These are phyloP conservation scores for Saccharomyces eubayanus DNA, from an alignment of 805 yeast genomes.

Conservation along the genomic window DNA sequence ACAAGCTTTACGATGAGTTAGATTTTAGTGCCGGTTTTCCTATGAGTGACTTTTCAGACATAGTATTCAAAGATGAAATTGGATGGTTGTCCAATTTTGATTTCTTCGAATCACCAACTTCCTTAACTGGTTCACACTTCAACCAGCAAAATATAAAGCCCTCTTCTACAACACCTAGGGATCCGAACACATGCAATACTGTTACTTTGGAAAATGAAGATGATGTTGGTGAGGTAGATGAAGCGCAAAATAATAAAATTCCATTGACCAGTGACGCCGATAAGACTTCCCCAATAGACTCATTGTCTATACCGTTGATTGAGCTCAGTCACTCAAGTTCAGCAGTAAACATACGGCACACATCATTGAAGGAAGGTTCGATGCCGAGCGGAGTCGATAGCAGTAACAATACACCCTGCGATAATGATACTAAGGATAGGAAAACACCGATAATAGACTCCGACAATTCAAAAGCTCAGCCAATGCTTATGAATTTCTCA, in stretches of 20 bases:
- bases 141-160: constrained; percentile 4
- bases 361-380: not conserved
- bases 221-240: constrained; percentile 6
- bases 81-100: constrained; percentile 23
- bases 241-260: not conserved
- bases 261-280: constrained; percentile 21
- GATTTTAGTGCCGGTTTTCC: constrained; percentile 8
- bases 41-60: constrained; percentile 14
- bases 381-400: not conserved
- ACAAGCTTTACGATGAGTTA: not conserved
- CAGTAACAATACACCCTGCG: not conserved
- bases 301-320: constrained; percentile 30
- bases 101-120: constrained; percentile 12
- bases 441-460: not conserved
- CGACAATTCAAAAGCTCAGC: not conserved
- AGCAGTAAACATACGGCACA: not conserved
- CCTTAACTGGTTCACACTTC: not conserved
- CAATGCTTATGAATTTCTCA: not conserved
- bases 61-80: constrained; percentile 9
- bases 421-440: not conserved
- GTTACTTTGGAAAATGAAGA: constrained; percentile 11
- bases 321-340: constrained; percentile 19
- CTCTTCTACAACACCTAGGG: constrained; percentile 13
- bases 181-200: constrained; percentile 15
- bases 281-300: constrained; percentile 28